Evolutionary conservation across 306 rosid genomes (phyloP).

Genomic region (Senna siamea): DNA sequence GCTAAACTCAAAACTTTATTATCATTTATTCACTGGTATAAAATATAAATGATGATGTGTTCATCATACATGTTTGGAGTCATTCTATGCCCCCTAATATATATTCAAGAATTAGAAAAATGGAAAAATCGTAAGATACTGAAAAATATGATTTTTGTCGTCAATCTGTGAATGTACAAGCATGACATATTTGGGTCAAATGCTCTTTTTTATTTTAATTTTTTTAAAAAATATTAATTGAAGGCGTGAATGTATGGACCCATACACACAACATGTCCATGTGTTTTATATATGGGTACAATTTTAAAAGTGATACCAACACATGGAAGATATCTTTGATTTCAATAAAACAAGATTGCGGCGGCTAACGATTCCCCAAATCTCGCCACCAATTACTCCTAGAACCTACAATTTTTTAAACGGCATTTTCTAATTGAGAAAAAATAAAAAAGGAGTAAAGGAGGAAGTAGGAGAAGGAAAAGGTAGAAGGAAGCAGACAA

Average conservation of each 20-base stretch:
- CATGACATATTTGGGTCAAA: slow-evolving; percentile 34
- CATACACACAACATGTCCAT: slow-evolving; percentile 34
- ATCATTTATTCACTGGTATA: not conserved
- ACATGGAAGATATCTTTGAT: slow-evolving; percentile 51
- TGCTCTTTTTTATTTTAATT: not conserved
- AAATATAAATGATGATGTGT: not conserved
- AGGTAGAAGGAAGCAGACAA: slow-evolving; percentile 17
- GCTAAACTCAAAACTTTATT: too few species aligned
- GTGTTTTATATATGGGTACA: slow-evolving; percentile 21
- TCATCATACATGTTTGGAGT: not conserved
- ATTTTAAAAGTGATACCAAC: slow-evolving; percentile 27
- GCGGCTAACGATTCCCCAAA: slow-evolving; percentile 78
- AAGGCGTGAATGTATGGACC: slow-evolving; percentile 33
- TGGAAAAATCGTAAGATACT: not conserved
- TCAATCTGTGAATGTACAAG: slow-evolving; percentile 23
- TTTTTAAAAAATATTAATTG: not conserved
- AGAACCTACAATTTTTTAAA: slow-evolving; percentile 36
- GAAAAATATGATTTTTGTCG: not conserved
- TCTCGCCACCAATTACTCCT: slow-evolving; percentile 91
- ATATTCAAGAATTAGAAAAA: not conserved
- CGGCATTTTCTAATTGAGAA: not conserved
- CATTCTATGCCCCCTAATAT: not conserved
- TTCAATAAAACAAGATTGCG: slow-evolving; percentile 57
- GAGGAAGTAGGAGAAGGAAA: not conserved
- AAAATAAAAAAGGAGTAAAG: not conserved